These are phyloP conservation scores for Chrysoporthe puriensis DNA, from an alignment of 2,329 filamentous ascomycete genomes.

Conservation along the genomic window DNA sequence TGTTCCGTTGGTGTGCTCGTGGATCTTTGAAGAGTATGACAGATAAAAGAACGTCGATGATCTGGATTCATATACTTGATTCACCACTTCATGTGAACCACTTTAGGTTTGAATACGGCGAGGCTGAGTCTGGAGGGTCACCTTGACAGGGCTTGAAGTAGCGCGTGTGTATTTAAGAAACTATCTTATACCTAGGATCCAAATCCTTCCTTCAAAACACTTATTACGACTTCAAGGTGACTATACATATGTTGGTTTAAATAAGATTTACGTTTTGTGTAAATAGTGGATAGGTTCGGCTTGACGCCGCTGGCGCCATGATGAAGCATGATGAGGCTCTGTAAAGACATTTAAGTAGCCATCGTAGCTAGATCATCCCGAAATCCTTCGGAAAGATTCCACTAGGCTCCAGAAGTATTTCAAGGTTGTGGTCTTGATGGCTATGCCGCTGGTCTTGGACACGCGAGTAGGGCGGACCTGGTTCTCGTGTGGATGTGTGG, in stretches of 20 bases:
- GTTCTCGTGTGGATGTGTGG: neutral
- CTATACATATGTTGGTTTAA: neutral
- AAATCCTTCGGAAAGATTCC: slow-evolving; percentile 12
- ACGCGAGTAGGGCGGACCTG: neutral
- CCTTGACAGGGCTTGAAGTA: neutral
- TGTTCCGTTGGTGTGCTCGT: too few relatives aligned
- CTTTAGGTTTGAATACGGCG: neutral
- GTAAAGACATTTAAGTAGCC: neutral
- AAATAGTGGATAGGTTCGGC: neutral
- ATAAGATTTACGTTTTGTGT: neutral
- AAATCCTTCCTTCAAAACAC: neutral
- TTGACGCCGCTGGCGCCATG: slow-evolving; percentile 3
- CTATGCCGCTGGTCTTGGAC: neutral
- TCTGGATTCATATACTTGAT: too few relatives aligned
- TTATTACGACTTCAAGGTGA: neutral
- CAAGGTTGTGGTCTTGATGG: neutral
- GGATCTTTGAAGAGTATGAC: too few relatives aligned
- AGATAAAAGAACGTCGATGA: too few relatives aligned
- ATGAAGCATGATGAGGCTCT: slow-evolving; percentile 12
- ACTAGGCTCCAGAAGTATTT: neutral
- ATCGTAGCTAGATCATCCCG: neutral
- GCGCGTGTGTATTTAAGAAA: neutral
- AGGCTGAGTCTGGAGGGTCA: neutral
- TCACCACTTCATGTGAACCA: neutral
- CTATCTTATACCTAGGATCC: neutral